Evolutionary conservation across 1,284 basidiomycete genomes (phyloP).

Genomic region (Moesziomyces sp.): DNA sequence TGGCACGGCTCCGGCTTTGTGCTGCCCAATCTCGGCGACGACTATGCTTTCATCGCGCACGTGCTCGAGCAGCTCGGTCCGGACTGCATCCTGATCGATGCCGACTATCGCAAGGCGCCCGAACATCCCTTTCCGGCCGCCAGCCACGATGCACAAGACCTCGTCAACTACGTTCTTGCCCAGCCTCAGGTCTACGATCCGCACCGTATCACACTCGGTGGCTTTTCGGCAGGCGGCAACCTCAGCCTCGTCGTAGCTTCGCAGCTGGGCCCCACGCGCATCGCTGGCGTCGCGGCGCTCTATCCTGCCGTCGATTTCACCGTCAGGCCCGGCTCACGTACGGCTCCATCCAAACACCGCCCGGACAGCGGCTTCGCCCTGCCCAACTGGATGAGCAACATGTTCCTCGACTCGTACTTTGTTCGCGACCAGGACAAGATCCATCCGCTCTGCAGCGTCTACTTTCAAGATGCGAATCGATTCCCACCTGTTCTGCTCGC

Average conservation of each 20-base stretch:
- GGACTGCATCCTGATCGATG: constrained; percentile 48
- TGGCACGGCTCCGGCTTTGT: constrained; percentile 48
- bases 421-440: constrained; percentile 23
- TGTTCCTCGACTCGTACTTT: constrained; percentile 55
- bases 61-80: constrained; percentile 24
- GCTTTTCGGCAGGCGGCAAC: constrained; percentile 61
- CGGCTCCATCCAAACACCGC: constrained; percentile 17
- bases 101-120: constrained; percentile 64
- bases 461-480: constrained; percentile 25
- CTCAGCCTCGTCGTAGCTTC: constrained; percentile 49
- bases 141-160: constrained; percentile 48
- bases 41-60: constrained; percentile 22
- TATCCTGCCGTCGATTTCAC: constrained; percentile 54
- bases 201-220: constrained; percentile 49
- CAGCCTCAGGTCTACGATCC: constrained; percentile 43
- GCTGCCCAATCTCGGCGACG: constrained; percentile 43
- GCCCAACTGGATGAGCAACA: constrained; percentile 35
- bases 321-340: constrained; percentile 18
- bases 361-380: constrained; percentile 46
- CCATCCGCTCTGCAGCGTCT: constrained; percentile 47
- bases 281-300: constrained; percentile 43
- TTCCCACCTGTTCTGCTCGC: constrained; percentile 49
- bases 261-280: constrained; percentile 38
- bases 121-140: constrained; percentile 60
- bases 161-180: constrained; percentile 36